Conservation (phyloP, 176 grass and related monocot species). For the Oryza meridionalis region DNA sequence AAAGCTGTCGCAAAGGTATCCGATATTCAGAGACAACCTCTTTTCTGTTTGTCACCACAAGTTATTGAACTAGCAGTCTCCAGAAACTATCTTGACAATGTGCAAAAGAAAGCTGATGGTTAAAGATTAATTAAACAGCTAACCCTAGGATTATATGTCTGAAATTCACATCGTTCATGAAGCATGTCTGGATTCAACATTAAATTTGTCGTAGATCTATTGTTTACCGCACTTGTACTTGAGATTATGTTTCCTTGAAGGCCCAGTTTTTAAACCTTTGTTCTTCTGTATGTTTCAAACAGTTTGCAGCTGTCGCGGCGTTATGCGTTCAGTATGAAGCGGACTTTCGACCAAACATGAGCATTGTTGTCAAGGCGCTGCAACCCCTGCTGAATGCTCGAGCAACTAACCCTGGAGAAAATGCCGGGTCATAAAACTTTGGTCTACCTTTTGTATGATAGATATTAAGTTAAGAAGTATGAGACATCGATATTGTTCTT, state of each 20-base stretch:
- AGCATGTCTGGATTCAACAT: not conserved
- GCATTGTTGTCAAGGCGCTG: constrained; percentile 80
- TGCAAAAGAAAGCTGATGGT: not conserved
- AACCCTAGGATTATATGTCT: not conserved
- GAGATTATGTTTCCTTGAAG: not conserved
- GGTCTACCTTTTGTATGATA: constrained; percentile 47
- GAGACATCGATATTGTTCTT: constrained; percentile 23
- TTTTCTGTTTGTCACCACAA: constrained; percentile 1
- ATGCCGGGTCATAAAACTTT: constrained; percentile 50
- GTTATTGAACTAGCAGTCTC: constrained; percentile 7
- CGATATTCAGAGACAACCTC: not conserved
- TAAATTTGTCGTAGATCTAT: constrained; percentile 1
- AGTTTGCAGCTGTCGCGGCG: constrained; percentile 77
- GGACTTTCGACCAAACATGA: constrained; percentile 84
- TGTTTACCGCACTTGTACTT: not conserved
- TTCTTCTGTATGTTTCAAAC: constrained; percentile 40
- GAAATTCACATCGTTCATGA: not conserved
- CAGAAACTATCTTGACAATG: constrained; percentile 15
- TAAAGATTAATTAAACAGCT: constrained; percentile 8
- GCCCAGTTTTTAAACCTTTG: constrained; percentile 1
- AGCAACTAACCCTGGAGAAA: constrained; percentile 38
- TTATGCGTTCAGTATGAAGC: constrained; percentile 89
- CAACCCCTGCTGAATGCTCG: constrained; percentile 76
- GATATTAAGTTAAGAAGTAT: constrained; percentile 44
- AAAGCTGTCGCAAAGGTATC: constrained; percentile 89